phyloP scores from a whole-genome alignment of 352 stramenopile genomes.

The Phytophthora idaei region DNA sequence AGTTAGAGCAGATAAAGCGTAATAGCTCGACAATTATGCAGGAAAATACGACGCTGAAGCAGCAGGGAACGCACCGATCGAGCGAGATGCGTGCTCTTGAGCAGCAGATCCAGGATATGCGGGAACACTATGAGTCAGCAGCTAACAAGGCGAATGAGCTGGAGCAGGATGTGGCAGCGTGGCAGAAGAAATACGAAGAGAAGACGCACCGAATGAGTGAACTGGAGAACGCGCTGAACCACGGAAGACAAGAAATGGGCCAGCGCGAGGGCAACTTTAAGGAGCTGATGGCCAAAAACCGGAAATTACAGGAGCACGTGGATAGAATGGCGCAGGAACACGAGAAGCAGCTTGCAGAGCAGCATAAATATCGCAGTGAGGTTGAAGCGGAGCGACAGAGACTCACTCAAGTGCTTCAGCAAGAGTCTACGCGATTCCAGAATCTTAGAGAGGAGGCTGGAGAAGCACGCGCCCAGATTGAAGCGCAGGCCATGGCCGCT shows the following conservation, averaged over 20 bases:
- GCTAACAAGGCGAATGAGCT: conserved; percentile 39
- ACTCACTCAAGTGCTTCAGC: conserved; percentile 45
- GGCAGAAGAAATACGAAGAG: conserved; percentile 45
- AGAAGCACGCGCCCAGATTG: conserved; percentile 45
- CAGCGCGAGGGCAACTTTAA: conserved; percentile 40
- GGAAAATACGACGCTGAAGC: conserved; percentile 52
- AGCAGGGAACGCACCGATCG: conserved; percentile 47
- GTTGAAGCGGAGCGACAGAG: conserved; percentile 48
- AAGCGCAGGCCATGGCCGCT: conserved; percentile 44
- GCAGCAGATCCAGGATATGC: conserved; percentile 49
- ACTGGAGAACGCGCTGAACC: conserved; percentile 40
- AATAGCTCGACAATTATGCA: conserved; percentile 42
- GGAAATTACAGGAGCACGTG: conserved; percentile 51
- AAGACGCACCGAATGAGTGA: conserved; percentile 38
- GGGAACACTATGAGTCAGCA: conserved; percentile 45
- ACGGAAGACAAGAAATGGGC: conserved; percentile 42
- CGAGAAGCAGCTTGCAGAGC: conserved; percentile 51
- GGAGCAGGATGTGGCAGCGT: conserved; percentile 38
- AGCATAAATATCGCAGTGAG: conserved; percentile 46
- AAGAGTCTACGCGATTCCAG: conserved; percentile 42
- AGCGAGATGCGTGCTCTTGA: conserved; percentile 46
- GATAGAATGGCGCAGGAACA: conserved; percentile 49
- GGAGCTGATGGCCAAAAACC: conserved; percentile 46
- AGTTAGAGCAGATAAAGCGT: conserved; percentile 54
- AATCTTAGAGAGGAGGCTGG: conserved; percentile 47